Conservation (phyloP, 2,329 filamentous ascomycete genomes). For the Penicillium olsonii region DNA sequence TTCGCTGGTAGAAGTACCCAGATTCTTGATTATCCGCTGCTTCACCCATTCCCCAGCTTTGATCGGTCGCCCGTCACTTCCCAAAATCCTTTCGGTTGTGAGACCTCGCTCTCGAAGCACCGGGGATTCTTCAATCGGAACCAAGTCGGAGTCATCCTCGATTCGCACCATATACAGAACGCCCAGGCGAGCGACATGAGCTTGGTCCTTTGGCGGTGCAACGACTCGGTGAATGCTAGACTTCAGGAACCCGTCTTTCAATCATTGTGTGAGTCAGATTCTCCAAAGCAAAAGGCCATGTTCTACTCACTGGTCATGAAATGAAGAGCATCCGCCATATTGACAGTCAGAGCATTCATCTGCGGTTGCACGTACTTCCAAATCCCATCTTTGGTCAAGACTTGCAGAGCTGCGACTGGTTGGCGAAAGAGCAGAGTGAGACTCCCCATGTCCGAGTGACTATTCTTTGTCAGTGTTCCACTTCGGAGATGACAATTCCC, state of each 20-base stretch:
- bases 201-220: not conserved
- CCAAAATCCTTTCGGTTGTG: slow-evolving; percentile 10
- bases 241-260: not conserved
- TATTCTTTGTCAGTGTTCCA: too few species aligned
- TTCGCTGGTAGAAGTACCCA: slow-evolving; percentile 6
- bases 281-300: too few species aligned
- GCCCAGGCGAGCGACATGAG: not conserved
- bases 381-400: not conserved
- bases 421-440: not conserved
- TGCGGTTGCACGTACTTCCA: not conserved
- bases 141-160: slow-evolving; percentile 4
- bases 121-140: slow-evolving; percentile 14
- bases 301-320: too few species aligned
- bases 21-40: slow-evolving; percentile 25
- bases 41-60: slow-evolving; percentile 28
- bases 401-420: not conserved
- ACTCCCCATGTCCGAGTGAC: not conserved
- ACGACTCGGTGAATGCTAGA: not conserved
- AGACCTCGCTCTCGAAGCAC: slow-evolving; percentile 30
- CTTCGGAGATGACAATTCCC: too few species aligned
- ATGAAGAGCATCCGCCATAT: not conserved
- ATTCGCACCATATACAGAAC: not conserved
- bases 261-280: too few species aligned
- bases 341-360: not conserved
- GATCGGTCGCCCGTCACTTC: slow-evolving; percentile 21